Evolutionary conservation across 2,329 filamentous ascomycete species (phyloP), one percentile per base, ranked within the genome.

Genomic region (Arthroderma sp.): DNA sequence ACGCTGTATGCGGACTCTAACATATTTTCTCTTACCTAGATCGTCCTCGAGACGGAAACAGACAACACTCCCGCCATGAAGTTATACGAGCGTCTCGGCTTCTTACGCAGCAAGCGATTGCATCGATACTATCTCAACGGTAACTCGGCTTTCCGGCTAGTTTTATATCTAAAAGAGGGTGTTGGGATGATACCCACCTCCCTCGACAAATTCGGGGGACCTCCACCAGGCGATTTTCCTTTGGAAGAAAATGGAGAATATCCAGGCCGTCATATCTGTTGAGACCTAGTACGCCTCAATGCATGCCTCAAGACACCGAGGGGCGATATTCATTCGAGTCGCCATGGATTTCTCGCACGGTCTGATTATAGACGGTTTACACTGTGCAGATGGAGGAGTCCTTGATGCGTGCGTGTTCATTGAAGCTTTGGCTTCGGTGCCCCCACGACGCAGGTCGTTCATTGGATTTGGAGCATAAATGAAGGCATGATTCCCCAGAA

Each of bases 121-220:
- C 88, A 96, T 63, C 75, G 91, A 37, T 98, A 98, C 60, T 98
- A 98, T 56, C 69, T 98, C 36, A 98, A 96, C 58, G 91, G 91
- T 7, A 98, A 86, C 60, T 94, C 87, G 45, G 91, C 91, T 1
- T 98, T 91, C 61, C 75, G 91, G 36, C 70, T 98, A 42, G 80
- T 96, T 5, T 64, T 98, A 33, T 81, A 88, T 50, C 67, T 95
- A 43, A 88, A 83, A 59, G 70, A 73, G 50, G 73, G 72, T 4
- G 68, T 72, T 6, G 68, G 68, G 3, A 61, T 63, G 29, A 68
- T 68, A 34, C 55, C 59, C 29, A 60, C 63, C 4, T 10, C 44
- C 46, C 37, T 11, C 15, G 45, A 49, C 42, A 22, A 22, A 22
- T 22, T 22, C 15, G 15, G 15, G 15, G 15, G 15, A 22, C 15